Percentiles rank a stretch among this genome's conserved stretches.
These are phyloP conservation scores for Mrakia gelida DNA, from an alignment of 768 basidiomycete genomes.

Conservation along the genomic window DNA sequence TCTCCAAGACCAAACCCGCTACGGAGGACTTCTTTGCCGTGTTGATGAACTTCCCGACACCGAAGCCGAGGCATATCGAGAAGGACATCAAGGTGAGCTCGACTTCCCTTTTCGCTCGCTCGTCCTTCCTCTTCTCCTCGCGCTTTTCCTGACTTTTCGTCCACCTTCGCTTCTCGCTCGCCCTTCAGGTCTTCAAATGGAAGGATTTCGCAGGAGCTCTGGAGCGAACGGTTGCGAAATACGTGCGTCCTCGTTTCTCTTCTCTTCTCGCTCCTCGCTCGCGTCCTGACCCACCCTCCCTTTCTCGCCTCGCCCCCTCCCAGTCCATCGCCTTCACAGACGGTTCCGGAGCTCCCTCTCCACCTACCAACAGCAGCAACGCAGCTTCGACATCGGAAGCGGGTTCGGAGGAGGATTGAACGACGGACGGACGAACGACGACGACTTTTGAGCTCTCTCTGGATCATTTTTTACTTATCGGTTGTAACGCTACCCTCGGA, in stretches of 20 bases:
- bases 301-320: not conserved
- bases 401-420: not conserved
- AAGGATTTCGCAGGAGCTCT: slow-evolving; percentile 20
- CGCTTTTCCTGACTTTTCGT: no score
- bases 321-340: not conserved
- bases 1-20: slow-evolving; percentile 76
- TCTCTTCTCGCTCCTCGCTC: not conserved
- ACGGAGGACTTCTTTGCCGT: slow-evolving; percentile 85
- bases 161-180: no score
- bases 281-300: not conserved
- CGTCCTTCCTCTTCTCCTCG: no score
- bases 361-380: no score
- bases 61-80: slow-evolving; percentile 93
- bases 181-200: slow-evolving; percentile 37
- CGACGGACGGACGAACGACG: not conserved
- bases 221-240: slow-evolving; percentile 26
- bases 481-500: not conserved
- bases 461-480: not conserved
- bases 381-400: not conserved
- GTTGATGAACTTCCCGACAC: slow-evolving; percentile 93
- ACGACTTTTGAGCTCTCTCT: not conserved
- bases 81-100: slow-evolving; percentile 67
- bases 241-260: slow-evolving; percentile 14
- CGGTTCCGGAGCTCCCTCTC: not conserved
- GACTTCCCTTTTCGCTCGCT: no score